Evolutionary conservation across 805 yeast species (phyloP), one percentile per base, ranked within the genome.

Genomic region (Yamadazyma endophytica): DNA sequence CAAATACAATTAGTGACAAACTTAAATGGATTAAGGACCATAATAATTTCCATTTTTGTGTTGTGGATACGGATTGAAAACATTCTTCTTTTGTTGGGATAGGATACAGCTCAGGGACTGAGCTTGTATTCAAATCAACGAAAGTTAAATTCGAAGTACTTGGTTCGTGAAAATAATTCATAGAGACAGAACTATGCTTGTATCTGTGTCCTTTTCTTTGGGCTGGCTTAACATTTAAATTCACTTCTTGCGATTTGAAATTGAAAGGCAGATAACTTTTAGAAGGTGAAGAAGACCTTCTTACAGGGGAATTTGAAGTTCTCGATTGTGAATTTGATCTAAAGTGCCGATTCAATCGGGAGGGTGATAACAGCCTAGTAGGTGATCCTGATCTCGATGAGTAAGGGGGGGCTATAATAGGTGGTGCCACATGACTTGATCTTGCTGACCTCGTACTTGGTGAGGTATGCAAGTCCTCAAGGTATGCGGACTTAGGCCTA

Each of bases 141-240:
- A 58, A 1, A 88, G 82, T 4, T 41, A 46, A 15, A 12, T 17
- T 30, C 3, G 55, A 47, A 3, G 65, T 64, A 11, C 88, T 82
- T 1, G 97, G 96, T 50, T 90, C 97, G 56, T 86, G 96, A 54
- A 92, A 90, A 53, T 90, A 73, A 55, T 90, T 89, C 92, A 90
- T 83, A 4, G 96, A 87, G 5, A 90, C 96, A 6, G 96, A 88
- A 3, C 97, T 88, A 56, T 90, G 97, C 54, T 90, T 90, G 54
- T 90, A 90, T 45, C 90, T 74, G 57, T 90, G 98, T 5, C 98
- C 98, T 45, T 89, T 78, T 66, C 98, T 79, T 47, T 79, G 85
- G 0, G 83, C 78, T 1, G 87, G 75, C 47, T 63, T 71, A 18
- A 58, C 53, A 32, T 45, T 51, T 9, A 62, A 56, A 18, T 52